Evolutionary conservation across 179 eudicot species (phyloP).

Genomic region (Beta corolliflora): DNA sequence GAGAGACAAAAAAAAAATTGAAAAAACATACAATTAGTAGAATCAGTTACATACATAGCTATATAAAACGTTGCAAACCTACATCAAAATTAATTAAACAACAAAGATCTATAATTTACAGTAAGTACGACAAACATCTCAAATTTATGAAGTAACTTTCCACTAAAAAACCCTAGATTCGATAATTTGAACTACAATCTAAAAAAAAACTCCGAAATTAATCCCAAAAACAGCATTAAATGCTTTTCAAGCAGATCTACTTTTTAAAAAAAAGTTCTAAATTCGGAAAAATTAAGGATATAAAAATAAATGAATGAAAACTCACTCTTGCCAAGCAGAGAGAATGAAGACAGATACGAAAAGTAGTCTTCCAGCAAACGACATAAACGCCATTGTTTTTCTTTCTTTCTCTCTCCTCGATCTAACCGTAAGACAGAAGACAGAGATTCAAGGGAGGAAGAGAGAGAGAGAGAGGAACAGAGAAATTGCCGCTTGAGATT

Average conservation of each 20-base stretch:
- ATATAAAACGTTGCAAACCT: not conserved
- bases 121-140: not conserved
- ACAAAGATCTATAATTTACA: not conserved
- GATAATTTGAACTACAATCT: not conserved
- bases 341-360: conserved; percentile 60
- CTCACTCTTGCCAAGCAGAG: conserved; percentile 64
- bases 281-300: not conserved
- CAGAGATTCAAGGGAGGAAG: conserved; percentile 20
- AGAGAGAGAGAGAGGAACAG: conserved; percentile 1
- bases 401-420: conserved; percentile 23
- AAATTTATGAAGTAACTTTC: not conserved
- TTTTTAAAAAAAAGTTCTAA: not conserved
- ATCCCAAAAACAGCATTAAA: not conserved
- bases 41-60: too few species aligned
- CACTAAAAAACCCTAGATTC: conserved; percentile 6
- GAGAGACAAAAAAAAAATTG: too few species aligned
- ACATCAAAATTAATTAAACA: not conserved
- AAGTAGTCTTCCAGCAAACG: conserved; percentile 53
- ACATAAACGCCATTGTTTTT: conserved; percentile 50
- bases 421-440: conserved; percentile 15
- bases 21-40: too few species aligned
- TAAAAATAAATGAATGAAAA: not conserved
- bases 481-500: conserved; percentile 23
- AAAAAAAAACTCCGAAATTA: not conserved
- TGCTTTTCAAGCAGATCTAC: conserved; percentile 27